A percentile compares a stretch with the other conserved stretches of the same genome.
Evolutionary conservation across 352 stramenopile genomes (phyloP).

Genomic region (Phytophthora cactorum): DNA sequence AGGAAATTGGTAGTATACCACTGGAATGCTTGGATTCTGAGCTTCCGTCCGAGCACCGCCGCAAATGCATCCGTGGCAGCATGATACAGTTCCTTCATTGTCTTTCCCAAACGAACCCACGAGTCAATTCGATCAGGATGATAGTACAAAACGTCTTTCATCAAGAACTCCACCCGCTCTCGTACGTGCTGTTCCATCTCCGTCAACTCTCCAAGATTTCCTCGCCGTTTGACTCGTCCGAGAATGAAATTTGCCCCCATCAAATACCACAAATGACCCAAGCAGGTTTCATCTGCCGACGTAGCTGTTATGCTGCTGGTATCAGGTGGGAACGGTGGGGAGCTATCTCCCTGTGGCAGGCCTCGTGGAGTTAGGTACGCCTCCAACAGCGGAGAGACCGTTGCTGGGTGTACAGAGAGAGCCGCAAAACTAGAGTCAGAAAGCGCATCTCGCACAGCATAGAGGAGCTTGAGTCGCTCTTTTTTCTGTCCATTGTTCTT

Average conservation of each 20-base stretch:
- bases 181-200: slow-evolving; percentile 68
- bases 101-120: slow-evolving; percentile 69
- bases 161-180: slow-evolving; percentile 61
- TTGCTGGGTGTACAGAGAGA: slow-evolving; percentile 20
- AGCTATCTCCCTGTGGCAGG: slow-evolving; percentile 38
- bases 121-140: slow-evolving; percentile 66
- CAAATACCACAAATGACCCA: slow-evolving; percentile 76
- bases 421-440: slow-evolving; percentile 29
- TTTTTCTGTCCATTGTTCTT: slow-evolving; percentile 82
- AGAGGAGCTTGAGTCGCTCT: slow-evolving; percentile 71
- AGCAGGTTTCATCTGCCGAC: slow-evolving; percentile 34
- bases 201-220: slow-evolving; percentile 61
- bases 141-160: slow-evolving; percentile 68
- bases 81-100: slow-evolving; percentile 77
- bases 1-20: slow-evolving; percentile 36
- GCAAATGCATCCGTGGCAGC: slow-evolving; percentile 66
- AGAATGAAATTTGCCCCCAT: slow-evolving; percentile 79
- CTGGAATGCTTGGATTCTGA: slow-evolving; percentile 42
- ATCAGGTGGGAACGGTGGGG: slow-evolving; percentile 22
- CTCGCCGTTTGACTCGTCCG: slow-evolving; percentile 57
- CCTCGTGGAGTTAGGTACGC: slow-evolving; percentile 46
- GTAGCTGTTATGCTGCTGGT: neutral
- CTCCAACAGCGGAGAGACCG: slow-evolving; percentile 23
- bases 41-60: slow-evolving; percentile 53
- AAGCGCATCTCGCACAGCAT: slow-evolving; percentile 58